Evolutionary conservation across 441 rosid species (phyloP).

Genomic region (Oxalis stricta): DNA sequence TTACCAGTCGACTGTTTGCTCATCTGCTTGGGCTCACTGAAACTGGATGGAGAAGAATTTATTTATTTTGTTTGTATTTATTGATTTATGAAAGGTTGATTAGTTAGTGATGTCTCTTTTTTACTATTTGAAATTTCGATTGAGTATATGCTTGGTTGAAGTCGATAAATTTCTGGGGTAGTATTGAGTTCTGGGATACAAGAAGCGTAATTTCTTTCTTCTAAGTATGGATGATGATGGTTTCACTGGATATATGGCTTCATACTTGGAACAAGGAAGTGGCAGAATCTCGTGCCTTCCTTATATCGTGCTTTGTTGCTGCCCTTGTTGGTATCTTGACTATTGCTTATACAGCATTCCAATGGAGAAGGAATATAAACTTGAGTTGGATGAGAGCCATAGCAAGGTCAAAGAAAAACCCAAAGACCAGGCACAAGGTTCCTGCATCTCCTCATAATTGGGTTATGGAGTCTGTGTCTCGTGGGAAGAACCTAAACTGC

Average conservation of each 20-base stretch:
- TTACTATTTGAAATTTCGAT: too few relatives aligned
- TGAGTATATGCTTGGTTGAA: neutral
- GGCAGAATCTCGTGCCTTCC: slow-evolving; percentile 40
- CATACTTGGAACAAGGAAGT: slow-evolving; percentile 37
- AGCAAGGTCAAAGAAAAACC: slow-evolving; percentile 81
- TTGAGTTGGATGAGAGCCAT: slow-evolving; percentile 91
- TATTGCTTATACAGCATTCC: slow-evolving; percentile 81
- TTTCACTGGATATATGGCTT: slow-evolving; percentile 34
- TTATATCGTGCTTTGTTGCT: slow-evolving; percentile 55
- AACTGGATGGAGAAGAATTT: too few relatives aligned
- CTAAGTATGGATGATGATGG: slow-evolving; percentile 56
- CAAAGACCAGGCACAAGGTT: slow-evolving; percentile 60
- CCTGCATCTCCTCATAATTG: slow-evolving; percentile 65
- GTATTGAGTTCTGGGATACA: slow-evolving; percentile 14
- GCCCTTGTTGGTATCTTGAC: slow-evolving; percentile 73
- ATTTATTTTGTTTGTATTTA: too few relatives aligned
- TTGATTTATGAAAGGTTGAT: too few relatives aligned
- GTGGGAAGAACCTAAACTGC: slow-evolving; percentile 72
- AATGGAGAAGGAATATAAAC: slow-evolving; percentile 89
- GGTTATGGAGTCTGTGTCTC: slow-evolving; percentile 48
- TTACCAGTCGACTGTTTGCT: too few relatives aligned
- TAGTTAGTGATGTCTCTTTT: too few relatives aligned
- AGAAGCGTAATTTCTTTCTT: slow-evolving; percentile 5
- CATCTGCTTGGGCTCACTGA: too few relatives aligned
- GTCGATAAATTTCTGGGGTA: too few relatives aligned